Base-by-base conservation (phyloP, 164 flowering plant genomes). In the Macadamia tetraphylla region DNA sequence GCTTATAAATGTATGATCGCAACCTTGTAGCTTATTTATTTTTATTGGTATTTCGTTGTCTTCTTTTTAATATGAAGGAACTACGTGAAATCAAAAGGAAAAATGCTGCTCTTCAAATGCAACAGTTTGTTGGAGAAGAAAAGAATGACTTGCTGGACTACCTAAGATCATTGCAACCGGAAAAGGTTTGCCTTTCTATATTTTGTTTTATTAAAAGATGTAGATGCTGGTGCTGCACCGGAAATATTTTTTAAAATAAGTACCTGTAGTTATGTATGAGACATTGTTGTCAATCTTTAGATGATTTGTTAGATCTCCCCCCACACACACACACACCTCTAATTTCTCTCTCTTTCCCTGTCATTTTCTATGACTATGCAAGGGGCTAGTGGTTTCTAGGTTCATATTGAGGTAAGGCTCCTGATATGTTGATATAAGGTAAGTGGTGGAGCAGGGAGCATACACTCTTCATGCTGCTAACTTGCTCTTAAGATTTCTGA, bases 71-170 rank as follows among this genome's bases (percentile, higher is more conserved):
- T 8, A 48, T 74, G 18, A 60, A 89, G 97, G 95, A 92, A 80
- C 87, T 91, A 8, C 79, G 59, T 71, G 95, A 91, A 67, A 79
- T 84, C 48, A 85, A 85, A 75, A 81, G 97, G 74, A 91, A 84
- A 74, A 84, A 71, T 82, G 87, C 87, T 60, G 97, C 97, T 64
- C 90, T 92, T 68, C 91, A 89, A 69, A 87, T 92, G 93, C 93
- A 88, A 71, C 93, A 88, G 72, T 88, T 92, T 84, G 90, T 87
- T 58, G 97, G 95, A 32, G 94, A 91, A 76, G 95, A 89, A 70
- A 82, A 88, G 79, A 92, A 92, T 75, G 95, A 89, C 69, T 78
- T 92, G 74, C 78, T 92, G 75, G 91, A 92, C 77, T 92, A 89
- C 65, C 72, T 92, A 73, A 83, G 94, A 73, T 92, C 97, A 1